Base-by-base conservation (phyloP, 2,329 filamentous ascomycete species). In the Fusarium albosuccineum region DNA sequence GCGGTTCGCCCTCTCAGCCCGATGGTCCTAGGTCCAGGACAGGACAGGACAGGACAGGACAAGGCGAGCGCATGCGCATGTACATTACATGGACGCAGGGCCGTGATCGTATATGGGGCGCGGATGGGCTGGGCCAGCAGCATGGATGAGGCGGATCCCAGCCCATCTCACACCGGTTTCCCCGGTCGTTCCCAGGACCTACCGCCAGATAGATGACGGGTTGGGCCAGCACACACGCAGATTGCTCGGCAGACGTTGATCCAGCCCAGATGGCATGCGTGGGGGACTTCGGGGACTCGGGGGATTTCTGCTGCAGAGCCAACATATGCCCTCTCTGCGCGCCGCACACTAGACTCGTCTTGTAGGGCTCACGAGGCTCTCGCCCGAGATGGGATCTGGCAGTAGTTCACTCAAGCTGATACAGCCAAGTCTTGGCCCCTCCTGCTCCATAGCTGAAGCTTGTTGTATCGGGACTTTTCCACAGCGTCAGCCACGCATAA, bases 111-210 rank as follows among this genome's bases (percentile, higher is more conserved):
- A 53, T 56, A 36, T 65, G 49, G 48, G 40, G 61, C 36, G 40
- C 22, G 22, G 22, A 22, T 22, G 22, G 22, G 22, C 22, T 22
- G 22, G 22, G 22, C 22, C 22, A 22, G 22, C 37, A 62, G 51
- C 56, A 50, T 44, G 36, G 40, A 17, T 48, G 37, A 64, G 48
- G 44, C 37, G 44, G 39, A 36, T 62, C 39, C 45, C 57, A 46
- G 57, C 56, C 62, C 62, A 57, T 70, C 56, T 53, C 48, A 63
- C 40, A 45, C 62, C 27, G 57, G 51, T 66, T 66, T 48, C 63
- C 63, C 63, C 60, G 60, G 57, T 30, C 52, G 63, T 63, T 56
- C 67, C 57, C 58, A 59, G 52, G 48, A 40, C 50, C 48, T 40
- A 64, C 29, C 51, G 48, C 34, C 36, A 59, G 50, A 37, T 33